Evolutionary conservation across 495 filamentous ascomycete genomes (phyloP), one percentile per base, ranked within the genome.

Genomic region (Talaromyces proteolyticus): DNA sequence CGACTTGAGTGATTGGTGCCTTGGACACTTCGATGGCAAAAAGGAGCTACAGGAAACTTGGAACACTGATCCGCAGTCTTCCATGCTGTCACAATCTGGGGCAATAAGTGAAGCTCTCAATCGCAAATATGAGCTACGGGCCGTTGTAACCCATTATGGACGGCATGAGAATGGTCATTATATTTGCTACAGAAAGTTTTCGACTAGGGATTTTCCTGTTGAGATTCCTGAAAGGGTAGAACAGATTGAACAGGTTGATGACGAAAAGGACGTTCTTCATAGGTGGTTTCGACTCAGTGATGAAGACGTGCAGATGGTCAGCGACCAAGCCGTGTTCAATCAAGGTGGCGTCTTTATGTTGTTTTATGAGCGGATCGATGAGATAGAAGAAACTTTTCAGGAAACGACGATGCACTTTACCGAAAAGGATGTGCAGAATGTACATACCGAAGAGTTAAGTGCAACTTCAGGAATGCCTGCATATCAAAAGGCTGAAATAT

Each of bases 131-230:
- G 79, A 88, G 57, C 70, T 98, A 22, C 83, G 87, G 18, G 89
- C 91, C 6, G 88, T 94, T 2, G 76, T 97, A 19, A 89, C 89
- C 3, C 93, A 99, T 64, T 85, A 86, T 52, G 94, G 93, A 4
- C 75, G 84, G 17, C 94, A 97, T 60, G 89, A 96, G 51, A 95
- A 93, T 54, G 94, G 94, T 0, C 94, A 99, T 68, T 97, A 99
- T 57, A 81, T 95, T 47, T 92, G 88, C 60, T 97, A 93, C 59
- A 72, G 89, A 39, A 84, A 84, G 58, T 82, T 87, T 60, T 73
- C 79, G 0, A 60, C 60, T 5, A 52, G 61, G 0, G 55, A 43
- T 4, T 73, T 70, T 40, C 63, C 65, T 14, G 66, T 55, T 14
- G 55, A 64, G 22, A 55, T 69, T 11, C 64, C 72, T 5, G 67